These are phyloP conservation scores for Claviceps africana DNA, from an alignment of 2,329 filamentous ascomycete species.

Conservation along the genomic window DNA sequence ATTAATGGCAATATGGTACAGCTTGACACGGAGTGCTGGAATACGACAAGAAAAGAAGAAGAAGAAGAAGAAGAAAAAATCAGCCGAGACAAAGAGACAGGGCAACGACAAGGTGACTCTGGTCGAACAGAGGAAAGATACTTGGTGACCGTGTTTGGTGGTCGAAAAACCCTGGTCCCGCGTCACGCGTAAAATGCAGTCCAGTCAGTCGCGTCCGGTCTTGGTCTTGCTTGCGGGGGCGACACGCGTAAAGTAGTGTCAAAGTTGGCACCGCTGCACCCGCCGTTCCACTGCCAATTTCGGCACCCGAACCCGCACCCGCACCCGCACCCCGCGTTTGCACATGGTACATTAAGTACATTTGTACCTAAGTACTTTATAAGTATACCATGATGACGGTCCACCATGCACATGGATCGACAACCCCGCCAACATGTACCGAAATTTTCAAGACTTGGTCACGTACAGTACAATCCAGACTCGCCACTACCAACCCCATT, in stretches of 20 bases:
- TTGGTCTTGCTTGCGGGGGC: no score
- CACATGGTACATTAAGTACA: background rate
- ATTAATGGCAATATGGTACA: background rate
- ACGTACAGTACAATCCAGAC: background rate
- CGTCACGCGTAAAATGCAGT: conserved; percentile 1
- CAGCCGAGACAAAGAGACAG: background rate
- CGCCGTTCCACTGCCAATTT: background rate
- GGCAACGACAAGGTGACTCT: background rate
- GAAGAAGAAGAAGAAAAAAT: no score
- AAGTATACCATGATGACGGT: no score
- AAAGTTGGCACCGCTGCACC: no score
- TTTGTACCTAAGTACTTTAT: no score
- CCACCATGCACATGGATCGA: background rate
- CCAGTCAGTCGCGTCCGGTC: background rate
- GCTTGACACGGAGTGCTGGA: background rate
- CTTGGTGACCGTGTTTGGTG: background rate
- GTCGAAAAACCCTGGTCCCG: background rate
- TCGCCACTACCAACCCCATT: background rate
- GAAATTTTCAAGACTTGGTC: background rate
- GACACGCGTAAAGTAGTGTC: background rate
- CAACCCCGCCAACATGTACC: background rate
- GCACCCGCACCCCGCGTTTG: background rate
- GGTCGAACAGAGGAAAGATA: background rate
- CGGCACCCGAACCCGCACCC: background rate
- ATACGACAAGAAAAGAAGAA: no score